A percentile compares a stretch with the other conserved stretches of the same genome.
phyloP scores from a whole-genome alignment of 1,284 basidiomycete genomes.

The Microbotryomycetes sp. region DNA sequence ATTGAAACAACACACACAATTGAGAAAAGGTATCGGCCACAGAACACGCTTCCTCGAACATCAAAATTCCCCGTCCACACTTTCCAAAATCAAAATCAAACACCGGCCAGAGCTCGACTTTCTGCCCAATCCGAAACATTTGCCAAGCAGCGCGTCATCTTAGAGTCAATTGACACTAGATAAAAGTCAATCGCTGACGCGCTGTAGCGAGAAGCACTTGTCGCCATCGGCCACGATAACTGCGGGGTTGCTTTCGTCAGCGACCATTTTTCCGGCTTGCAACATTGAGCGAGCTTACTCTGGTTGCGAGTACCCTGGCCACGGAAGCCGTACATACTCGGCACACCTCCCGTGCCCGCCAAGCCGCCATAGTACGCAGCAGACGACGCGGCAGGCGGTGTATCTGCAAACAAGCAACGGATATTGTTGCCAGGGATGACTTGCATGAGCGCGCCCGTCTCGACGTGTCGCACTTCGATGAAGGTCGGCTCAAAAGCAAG shows the following conservation, averaged over 20 bases:
- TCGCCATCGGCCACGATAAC: slow-evolving; percentile 15
- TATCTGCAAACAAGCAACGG: slow-evolving; percentile 85
- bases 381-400: slow-evolving; percentile 62
- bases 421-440: slow-evolving; percentile 76
- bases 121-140: too few relatives aligned
- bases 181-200: background rate
- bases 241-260: too few relatives aligned
- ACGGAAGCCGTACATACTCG: background rate
- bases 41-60: too few relatives aligned
- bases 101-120: too few relatives aligned
- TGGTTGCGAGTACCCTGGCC: background rate
- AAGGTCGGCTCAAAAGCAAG: slow-evolving; percentile 95
- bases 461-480: slow-evolving; percentile 93
- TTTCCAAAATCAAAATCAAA: too few relatives aligned
- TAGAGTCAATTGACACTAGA: too few relatives aligned
- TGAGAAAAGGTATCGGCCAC: too few relatives aligned
- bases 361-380: background rate
- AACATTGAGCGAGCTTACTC: background rate
- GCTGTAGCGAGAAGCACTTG: slow-evolving; percentile 9
- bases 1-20: too few relatives aligned
- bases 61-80: too few relatives aligned
- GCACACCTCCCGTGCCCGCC: too few relatives aligned
- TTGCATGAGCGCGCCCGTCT: slow-evolving; percentile 84
- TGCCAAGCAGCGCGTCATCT: too few relatives aligned
- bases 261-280: too few relatives aligned